A percentile compares a stretch with the other conserved stretches of the same genome.
These are phyloP conservation scores for Chlamydomonas incerta DNA, from an alignment of 139 green algal species.

Conservation along the genomic window DNA sequence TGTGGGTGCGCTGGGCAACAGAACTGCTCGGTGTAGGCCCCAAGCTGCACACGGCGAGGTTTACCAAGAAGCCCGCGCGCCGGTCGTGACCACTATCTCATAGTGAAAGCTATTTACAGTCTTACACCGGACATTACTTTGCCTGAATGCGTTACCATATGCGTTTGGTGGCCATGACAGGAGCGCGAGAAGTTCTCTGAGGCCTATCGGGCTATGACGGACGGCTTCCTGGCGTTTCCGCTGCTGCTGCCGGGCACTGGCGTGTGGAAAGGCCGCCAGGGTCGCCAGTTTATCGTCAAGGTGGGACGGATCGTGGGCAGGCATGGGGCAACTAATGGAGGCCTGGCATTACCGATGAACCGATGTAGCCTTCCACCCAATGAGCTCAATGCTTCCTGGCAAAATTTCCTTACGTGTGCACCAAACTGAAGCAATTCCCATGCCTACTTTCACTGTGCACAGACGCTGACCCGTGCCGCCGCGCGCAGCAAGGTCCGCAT, in stretches of 20 bases:
- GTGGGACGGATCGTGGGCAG: not conserved
- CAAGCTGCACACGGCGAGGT: too few species aligned
- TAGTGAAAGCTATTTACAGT: not conserved
- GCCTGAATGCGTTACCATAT: too few species aligned
- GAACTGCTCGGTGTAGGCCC: too few species aligned
- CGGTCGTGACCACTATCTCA: too few species aligned
- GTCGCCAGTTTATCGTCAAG: slow-evolving; percentile 68
- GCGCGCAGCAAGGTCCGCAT: slow-evolving; percentile 69
- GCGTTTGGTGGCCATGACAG: not conserved
- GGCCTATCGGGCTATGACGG: slow-evolving; percentile 83
- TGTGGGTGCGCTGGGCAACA: too few species aligned
- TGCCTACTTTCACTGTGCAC: not conserved
- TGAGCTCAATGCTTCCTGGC: too few species aligned
- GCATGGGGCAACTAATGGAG: too few species aligned
- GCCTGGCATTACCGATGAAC: too few species aligned
- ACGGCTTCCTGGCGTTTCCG: slow-evolving; percentile 84
- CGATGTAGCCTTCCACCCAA: too few species aligned
- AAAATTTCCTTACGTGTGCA: too few species aligned
- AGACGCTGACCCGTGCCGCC: slow-evolving; percentile 71
- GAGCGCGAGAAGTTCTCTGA: slow-evolving; percentile 69
- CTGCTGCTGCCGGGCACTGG: slow-evolving; percentile 85
- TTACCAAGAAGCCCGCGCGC: too few species aligned
- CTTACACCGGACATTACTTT: not conserved
- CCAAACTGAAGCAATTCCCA: too few species aligned
- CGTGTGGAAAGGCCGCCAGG: slow-evolving; percentile 83